phyloP scores from a whole-genome alignment of 768 basidiomycete genomes.

The Hericium erinaceus region DNA sequence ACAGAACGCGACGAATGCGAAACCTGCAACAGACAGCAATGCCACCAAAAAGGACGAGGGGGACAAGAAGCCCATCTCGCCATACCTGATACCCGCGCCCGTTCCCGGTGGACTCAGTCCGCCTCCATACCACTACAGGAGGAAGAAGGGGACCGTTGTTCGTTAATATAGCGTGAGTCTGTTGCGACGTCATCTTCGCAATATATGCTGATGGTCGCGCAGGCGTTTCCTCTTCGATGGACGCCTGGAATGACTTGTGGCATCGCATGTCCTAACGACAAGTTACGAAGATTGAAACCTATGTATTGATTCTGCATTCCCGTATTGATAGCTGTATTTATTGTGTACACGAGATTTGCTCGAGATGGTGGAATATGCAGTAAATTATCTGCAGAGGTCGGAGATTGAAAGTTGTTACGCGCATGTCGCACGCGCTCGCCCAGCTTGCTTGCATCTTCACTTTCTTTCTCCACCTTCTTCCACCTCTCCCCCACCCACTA shows the following conservation, averaged over 20 bases:
- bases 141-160: constrained; percentile 7
- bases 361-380: too few relatives aligned
- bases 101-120: constrained; percentile 14
- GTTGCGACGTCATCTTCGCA: too few relatives aligned
- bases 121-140: constrained; percentile 12
- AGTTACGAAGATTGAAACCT: not conserved
- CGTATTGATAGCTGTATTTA: not conserved
- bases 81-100: constrained; percentile 8
- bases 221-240: not conserved
- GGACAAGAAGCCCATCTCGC: constrained; percentile 3
- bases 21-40: too few relatives aligned
- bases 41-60: not conserved
- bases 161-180: not conserved
- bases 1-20: too few relatives aligned
- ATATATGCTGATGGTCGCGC: not conserved
- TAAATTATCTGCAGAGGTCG: not conserved
- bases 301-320: not conserved
- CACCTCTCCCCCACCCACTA: constrained; percentile 1
- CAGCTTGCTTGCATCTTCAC: not conserved
- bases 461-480: not conserved
- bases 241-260: too few relatives aligned
- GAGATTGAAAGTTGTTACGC: constrained; percentile 13
- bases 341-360: not conserved
- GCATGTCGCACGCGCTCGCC: not conserved
- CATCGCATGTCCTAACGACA: too few relatives aligned